Evolutionary conservation across 2,329 filamentous ascomycete species (phyloP).

Genomic region (Allantophomopsis lycopodina): DNA sequence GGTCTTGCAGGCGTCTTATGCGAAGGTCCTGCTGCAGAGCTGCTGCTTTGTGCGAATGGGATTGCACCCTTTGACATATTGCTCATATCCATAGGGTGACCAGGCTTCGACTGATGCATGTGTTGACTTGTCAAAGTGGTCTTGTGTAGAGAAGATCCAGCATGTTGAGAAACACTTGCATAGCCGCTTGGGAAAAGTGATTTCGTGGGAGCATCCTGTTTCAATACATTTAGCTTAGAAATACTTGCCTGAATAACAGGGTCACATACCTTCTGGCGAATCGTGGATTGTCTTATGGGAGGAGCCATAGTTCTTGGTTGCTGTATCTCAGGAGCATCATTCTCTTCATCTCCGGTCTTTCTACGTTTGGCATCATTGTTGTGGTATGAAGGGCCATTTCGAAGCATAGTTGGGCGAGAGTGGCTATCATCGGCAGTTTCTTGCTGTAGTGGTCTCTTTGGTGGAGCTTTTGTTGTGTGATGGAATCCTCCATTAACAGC

Average conservation of each 20-base stretch:
- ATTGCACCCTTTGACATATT: conserved; percentile 82
- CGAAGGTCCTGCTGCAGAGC: conserved; percentile 31
- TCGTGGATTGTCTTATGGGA: conserved; percentile 69
- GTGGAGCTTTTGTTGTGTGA: conserved; percentile 54
- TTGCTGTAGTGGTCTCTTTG: conserved; percentile 61
- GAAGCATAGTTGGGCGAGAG: conserved; percentile 30
- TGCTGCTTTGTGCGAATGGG: conserved; percentile 65
- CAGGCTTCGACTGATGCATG: conserved; percentile 42
- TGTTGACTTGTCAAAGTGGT: conserved; percentile 53
- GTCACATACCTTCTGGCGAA: conserved; percentile 26
- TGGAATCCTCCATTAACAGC: conserved; percentile 45
- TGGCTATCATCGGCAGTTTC: conserved; percentile 41
- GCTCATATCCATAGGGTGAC: conserved; percentile 69
- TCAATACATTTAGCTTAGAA: conserved; percentile 18
- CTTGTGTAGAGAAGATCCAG: conserved; percentile 25
- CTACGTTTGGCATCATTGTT: conserved; percentile 65
- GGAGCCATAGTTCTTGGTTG: conserved; percentile 63
- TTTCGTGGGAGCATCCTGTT: conserved; percentile 46
- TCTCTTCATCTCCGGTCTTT: conserved; percentile 53
- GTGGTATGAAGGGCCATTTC: conserved; percentile 49
- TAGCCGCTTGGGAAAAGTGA: conserved; percentile 48
- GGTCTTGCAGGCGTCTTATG: conserved; percentile 60
- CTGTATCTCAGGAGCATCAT: conserved; percentile 48
- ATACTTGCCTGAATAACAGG: conserved; percentile 25
- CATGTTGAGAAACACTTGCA: conserved; percentile 35